These are phyloP conservation scores for Trametes punicea DNA, from an alignment of 768 basidiomycete species.

Conservation along the genomic window DNA sequence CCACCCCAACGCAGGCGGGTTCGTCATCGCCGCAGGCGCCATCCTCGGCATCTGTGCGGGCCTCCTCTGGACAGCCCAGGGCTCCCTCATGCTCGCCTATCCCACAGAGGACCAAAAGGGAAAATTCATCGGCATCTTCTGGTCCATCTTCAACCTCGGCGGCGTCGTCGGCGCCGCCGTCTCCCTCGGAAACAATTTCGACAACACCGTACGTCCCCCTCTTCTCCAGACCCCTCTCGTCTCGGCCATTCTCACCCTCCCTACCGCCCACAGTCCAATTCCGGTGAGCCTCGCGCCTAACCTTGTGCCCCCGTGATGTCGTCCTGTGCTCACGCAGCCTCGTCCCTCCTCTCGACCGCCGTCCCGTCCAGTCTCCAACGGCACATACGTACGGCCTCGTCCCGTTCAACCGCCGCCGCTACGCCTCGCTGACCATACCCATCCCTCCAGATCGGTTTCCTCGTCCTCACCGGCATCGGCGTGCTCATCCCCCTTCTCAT, in stretches of 20 bases:
- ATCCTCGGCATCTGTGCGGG: constrained; percentile 70
- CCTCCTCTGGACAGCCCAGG: constrained; percentile 81
- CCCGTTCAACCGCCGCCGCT: neutral
- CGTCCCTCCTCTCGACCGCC: neutral
- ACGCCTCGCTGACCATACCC: neutral
- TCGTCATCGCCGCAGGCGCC: constrained; percentile 70
- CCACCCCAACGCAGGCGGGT: constrained; percentile 54
- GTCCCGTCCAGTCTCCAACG: constrained; percentile 51
- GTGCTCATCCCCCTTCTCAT: constrained; percentile 64
- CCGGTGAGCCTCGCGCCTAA: constrained; percentile 25
- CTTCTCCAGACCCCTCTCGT: neutral
- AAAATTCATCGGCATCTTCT: constrained; percentile 73
- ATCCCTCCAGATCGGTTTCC: constrained; percentile 60
- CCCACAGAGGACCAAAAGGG: constrained; percentile 80
- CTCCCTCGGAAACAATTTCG: constrained; percentile 66
- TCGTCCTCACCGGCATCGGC: constrained; percentile 69
- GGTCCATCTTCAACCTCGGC: constrained; percentile 81
- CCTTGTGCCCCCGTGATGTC: constrained; percentile 15
- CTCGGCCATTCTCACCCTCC: neutral
- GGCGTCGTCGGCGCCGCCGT: constrained; percentile 77
- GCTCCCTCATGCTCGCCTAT: constrained; percentile 81
- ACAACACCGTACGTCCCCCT: constrained; percentile 45
- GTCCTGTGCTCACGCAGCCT: neutral
- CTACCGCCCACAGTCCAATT: constrained; percentile 24
- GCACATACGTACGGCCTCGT: constrained; percentile 59